Conservation (phyloP, 139 green algal genomes). For the Tetradesmus lagerheimii region DNA sequence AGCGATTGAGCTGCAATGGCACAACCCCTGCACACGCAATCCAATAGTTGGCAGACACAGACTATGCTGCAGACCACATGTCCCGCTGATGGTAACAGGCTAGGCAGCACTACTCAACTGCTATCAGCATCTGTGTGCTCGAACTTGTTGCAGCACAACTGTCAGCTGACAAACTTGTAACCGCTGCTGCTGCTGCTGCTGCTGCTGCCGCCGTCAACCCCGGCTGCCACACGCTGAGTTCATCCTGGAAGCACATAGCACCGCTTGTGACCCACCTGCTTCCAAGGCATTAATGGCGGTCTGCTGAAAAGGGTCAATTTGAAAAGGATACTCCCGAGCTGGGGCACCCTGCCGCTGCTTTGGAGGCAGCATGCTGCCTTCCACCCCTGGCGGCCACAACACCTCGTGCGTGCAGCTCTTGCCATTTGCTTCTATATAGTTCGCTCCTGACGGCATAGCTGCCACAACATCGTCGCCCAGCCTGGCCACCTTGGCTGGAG, state of each 20-base stretch:
- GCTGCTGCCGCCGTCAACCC: background rate
- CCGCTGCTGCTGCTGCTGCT: conserved; percentile 15
- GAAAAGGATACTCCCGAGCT: conserved; percentile 88
- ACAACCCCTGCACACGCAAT: too few relatives aligned
- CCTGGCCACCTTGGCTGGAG: conserved; percentile 23
- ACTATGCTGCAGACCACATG: too few relatives aligned
- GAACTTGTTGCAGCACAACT: too few relatives aligned
- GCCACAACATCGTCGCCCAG: conserved; percentile 54
- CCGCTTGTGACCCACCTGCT: conserved; percentile 53
- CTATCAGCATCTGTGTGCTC: too few relatives aligned
- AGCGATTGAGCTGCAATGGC: too few relatives aligned
- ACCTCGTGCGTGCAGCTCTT: conserved; percentile 91
- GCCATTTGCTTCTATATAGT: conserved; percentile 60
- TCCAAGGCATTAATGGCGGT: conserved; percentile 88
- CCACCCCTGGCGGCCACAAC: conserved; percentile 68
- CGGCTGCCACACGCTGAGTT: background rate
- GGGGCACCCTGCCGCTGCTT: conserved; percentile 46
- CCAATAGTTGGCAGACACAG: too few relatives aligned
- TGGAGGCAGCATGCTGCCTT: conserved; percentile 65
- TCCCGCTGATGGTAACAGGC: too few relatives aligned
- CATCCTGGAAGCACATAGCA: background rate
- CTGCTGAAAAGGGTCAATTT: conserved; percentile 92
- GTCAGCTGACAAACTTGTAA: too few relatives aligned
- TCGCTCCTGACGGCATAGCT: conserved; percentile 46
- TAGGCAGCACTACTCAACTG: too few relatives aligned